A percentile compares a stretch with the other conserved stretches of the same genome.
These are phyloP conservation scores for Isatis tinctoria DNA, from an alignment of 345 rosid species.

Conservation along the genomic window DNA sequence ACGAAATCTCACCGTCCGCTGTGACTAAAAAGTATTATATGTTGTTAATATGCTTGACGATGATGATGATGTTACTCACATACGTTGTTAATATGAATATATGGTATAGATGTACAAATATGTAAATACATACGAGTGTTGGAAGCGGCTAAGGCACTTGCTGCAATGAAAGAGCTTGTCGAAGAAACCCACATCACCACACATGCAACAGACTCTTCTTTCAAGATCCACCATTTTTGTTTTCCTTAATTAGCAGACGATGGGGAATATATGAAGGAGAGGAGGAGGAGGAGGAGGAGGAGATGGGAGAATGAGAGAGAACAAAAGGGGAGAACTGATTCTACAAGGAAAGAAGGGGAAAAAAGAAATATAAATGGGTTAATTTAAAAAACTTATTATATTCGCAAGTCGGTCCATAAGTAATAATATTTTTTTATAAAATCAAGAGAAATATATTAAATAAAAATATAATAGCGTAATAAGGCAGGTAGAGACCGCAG, in stretches of 20 bases:
- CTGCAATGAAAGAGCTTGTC: slow-evolving; percentile 93
- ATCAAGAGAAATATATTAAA: background rate
- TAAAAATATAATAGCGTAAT: slow-evolving; percentile 25
- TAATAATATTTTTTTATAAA: slow-evolving; percentile 10
- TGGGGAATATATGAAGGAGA: slow-evolving; percentile 19
- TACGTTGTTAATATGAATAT: background rate
- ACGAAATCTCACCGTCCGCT: slow-evolving; percentile 15
- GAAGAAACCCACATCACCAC: slow-evolving; percentile 96
- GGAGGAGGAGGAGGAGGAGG: background rate
- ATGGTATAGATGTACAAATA: background rate
- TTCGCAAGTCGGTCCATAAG: slow-evolving; percentile 32
- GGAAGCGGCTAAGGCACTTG: slow-evolving; percentile 84
- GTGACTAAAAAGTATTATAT: background rate
- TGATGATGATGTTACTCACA: background rate
- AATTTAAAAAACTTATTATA: background rate
- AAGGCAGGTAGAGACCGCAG: slow-evolving; percentile 68
- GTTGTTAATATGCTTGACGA: slow-evolving; percentile 4
- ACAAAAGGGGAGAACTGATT: slow-evolving; percentile 14
- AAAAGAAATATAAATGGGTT: slow-evolving; percentile 10
- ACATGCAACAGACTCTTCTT: slow-evolving; percentile 82
- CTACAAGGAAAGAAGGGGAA: slow-evolving; percentile 20
- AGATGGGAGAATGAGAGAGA: slow-evolving; percentile 13
- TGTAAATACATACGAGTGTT: slow-evolving; percentile 68
- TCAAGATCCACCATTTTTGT: slow-evolving; percentile 74
- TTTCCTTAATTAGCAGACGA: slow-evolving; percentile 1